Evolutionary conservation across 352 stramenopile species (phyloP), one percentile per base, ranked within the genome.

Genomic region (Peronospora farinosa): DNA sequence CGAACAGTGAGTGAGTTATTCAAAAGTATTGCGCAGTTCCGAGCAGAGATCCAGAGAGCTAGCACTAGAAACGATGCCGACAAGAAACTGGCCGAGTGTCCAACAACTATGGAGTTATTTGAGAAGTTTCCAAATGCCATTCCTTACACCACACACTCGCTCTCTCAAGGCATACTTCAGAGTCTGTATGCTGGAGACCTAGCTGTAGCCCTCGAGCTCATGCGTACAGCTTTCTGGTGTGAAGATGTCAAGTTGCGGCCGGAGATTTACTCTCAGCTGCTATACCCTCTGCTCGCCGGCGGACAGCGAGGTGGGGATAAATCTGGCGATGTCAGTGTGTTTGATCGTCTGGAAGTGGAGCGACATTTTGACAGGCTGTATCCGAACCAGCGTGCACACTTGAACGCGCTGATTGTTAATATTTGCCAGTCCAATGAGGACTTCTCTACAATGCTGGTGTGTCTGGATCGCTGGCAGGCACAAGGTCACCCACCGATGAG

Each of bases 351-450:
- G 1, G 68, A 84, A 39, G 53, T 86, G 15, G 72, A 88, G 60
- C 64, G 65, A n/a, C 66, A 74, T n/a, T 88, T 72, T 41, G 70
- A 88, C 40, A 52, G 33, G 13, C 68, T 79, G 46, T 60, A 88
- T 40, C 63, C 63, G 13, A 44, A 52, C 5, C 19, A 73, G 38
- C 70, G 70, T 36, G 45, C 48, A 13, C 38, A 63, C 11, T 40
- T 88, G 28, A 80, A 83, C 45, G 59, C 77, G 9, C 63, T 86
- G 33, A 54, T 88, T 15, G 38, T 88, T n/a, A 84, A 86, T 40
- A 60, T 86, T 16, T 88, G 77, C 36, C 70, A 83, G 35, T 76
- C 72, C 2, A 82, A 80, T 40, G 57, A 82, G 28, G 74, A 88
- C 21, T 51, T 88, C 16, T 65, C 60, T 19, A 84, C 74, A 2